Conservation (phyloP, 176 grass and related monocot genomes). For the Tillandsia fasciculata region DNA sequence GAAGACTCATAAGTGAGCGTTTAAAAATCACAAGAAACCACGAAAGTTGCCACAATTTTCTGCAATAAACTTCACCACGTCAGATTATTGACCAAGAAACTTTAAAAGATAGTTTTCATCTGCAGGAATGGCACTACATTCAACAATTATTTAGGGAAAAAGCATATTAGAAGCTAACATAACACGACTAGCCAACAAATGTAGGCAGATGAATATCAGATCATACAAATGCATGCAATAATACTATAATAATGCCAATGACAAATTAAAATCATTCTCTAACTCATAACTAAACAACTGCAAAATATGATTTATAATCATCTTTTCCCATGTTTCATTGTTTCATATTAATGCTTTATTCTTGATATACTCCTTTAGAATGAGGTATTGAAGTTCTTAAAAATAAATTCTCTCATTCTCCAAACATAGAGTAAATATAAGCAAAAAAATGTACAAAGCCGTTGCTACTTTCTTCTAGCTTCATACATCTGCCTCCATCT, state of each 20-base stretch:
- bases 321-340: too few species aligned
- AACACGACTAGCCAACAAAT: conserved; percentile 13
- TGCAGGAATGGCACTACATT: conserved; percentile 39
- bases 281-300: background rate
- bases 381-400: too few species aligned
- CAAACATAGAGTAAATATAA: background rate
- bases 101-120: conserved; percentile 16
- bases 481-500: background rate
- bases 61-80: conserved; percentile 42
- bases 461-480: background rate
- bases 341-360: background rate
- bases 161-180: conserved; percentile 11
- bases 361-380: too few species aligned
- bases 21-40: conserved; percentile 43
- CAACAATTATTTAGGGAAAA: conserved; percentile 13
- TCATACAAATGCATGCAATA: background rate
- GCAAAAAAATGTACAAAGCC: background rate
- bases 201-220: background rate
- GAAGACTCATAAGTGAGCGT: conserved; percentile 25
- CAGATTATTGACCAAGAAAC: conserved; percentile 40
- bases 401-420: too few species aligned
- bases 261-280: background rate
- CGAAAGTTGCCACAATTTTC: conserved; percentile 33
- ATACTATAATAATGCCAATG: background rate
- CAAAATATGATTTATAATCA: background rate